Percentiles rank a stretch among this genome's conserved stretches.
Conservation (phyloP, 352 stramenopile species). For the Salisapilia sapeloensis region DNA sequence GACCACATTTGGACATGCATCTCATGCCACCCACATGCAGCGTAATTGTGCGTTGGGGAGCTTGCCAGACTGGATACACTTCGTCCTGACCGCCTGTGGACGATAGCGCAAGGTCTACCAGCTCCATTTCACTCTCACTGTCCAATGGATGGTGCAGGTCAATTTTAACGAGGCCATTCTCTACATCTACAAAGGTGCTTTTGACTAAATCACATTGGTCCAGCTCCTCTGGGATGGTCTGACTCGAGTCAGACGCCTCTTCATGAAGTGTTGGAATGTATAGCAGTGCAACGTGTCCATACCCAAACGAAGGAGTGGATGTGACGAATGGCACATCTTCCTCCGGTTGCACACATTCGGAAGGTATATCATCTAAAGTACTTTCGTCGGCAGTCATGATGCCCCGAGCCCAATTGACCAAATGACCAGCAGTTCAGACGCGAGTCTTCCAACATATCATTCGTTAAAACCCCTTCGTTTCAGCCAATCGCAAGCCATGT, state of each 20-base stretch:
- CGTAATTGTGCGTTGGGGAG: slow-evolving; percentile 60
- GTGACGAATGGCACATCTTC: slow-evolving; percentile 61
- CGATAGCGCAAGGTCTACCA: slow-evolving; percentile 36
- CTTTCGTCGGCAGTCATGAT: too few relatives aligned
- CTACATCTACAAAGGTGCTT: too few relatives aligned
- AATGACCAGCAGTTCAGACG: too few relatives aligned
- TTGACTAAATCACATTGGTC: slow-evolving; percentile 12
- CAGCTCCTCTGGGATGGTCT: slow-evolving; percentile 17
- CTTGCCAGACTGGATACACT: slow-evolving; percentile 70
- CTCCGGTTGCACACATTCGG: slow-evolving; percentile 31
- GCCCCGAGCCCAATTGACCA: too few relatives aligned
- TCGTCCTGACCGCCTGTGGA: slow-evolving; percentile 22
- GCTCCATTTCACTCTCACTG: slow-evolving; percentile 16
- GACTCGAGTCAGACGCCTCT: slow-evolving; percentile 8
- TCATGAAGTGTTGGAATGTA: slow-evolving; percentile 29
- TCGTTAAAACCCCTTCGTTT: too few relatives aligned
- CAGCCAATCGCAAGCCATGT: too few relatives aligned
- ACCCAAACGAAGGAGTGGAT: slow-evolving; percentile 32
- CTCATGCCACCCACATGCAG: slow-evolving; percentile 70
- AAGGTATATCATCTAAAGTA: too few relatives aligned
- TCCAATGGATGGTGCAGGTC: slow-evolving; percentile 50
- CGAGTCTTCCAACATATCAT: too few relatives aligned
- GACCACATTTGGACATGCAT: slow-evolving; percentile 78
- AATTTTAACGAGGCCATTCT: too few relatives aligned
- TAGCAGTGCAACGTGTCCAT: slow-evolving; percentile 56